These are phyloP conservation scores for Thamnidium elegans DNA, from an alignment of 192 early-diverging fungal genomes.

Conservation along the genomic window DNA sequence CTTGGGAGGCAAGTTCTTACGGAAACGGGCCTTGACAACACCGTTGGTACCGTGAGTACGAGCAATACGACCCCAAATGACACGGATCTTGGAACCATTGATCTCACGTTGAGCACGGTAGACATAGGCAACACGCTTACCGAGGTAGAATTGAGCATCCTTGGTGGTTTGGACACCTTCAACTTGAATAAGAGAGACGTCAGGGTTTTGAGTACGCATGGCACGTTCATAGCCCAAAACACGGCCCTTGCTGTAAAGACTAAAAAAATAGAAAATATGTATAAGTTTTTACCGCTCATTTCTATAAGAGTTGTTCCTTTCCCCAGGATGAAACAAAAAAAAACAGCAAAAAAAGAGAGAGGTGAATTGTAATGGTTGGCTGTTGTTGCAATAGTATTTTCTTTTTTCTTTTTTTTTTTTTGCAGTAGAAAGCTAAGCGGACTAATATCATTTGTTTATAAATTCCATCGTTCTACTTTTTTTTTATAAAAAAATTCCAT, in stretches of 20 bases:
- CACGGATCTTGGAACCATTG: constrained; percentile 92
- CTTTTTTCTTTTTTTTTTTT: not conserved
- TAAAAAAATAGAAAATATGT: constrained; percentile 30
- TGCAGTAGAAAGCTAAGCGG: too few species aligned
- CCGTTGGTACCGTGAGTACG: constrained; percentile 95
- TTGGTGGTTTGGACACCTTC: constrained; percentile 89
- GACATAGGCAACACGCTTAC: constrained; percentile 97
- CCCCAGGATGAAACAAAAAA: not conserved
- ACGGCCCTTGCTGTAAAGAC: constrained; percentile 97
- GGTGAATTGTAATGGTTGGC: too few species aligned
- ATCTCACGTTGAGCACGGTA: constrained; percentile 87
- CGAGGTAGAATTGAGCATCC: constrained; percentile 95
- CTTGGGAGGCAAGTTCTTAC: constrained; percentile 94
- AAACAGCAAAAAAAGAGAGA: not conserved
- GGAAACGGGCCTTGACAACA: constrained; percentile 96
- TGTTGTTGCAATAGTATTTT: not conserved
- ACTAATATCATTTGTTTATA: too few species aligned
- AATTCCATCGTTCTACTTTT: too few species aligned
- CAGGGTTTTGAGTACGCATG: constrained; percentile 88
- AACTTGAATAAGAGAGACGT: constrained; percentile 89
- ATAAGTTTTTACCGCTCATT: too few species aligned
- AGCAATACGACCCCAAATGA: constrained; percentile 97
- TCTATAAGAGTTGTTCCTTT: too few species aligned
- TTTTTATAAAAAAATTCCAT: too few species aligned
- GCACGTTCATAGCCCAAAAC: constrained; percentile 93